phyloP scores from a whole-genome alignment of 495 filamentous ascomycete species.

The Aspergillus olivimuriae region DNA sequence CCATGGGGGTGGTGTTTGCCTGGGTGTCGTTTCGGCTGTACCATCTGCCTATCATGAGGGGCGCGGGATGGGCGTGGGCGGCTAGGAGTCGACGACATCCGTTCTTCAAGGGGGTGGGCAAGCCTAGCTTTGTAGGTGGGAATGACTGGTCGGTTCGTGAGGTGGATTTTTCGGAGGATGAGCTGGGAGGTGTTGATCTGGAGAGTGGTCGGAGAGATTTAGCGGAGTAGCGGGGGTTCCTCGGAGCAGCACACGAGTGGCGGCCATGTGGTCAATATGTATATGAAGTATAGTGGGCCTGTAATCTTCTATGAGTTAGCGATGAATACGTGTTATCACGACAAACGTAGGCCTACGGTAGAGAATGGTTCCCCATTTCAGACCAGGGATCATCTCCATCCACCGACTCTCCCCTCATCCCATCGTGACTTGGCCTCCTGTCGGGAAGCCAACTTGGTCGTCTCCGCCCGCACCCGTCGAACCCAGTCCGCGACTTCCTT shows the following conservation, averaged over 20 bases:
- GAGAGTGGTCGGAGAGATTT: conserved; percentile 14
- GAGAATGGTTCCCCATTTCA: too few species aligned
- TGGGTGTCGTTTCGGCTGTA: conserved; percentile 59
- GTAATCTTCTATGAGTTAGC: too few species aligned
- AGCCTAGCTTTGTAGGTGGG: conserved; percentile 37
- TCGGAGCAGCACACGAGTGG: background rate
- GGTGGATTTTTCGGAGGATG: conserved; percentile 3
- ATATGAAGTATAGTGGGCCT: background rate
- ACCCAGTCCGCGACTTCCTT: conserved; percentile 81
- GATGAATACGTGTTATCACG: too few species aligned
- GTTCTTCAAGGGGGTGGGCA: conserved; percentile 58
- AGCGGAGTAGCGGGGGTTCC: conserved; percentile 6
- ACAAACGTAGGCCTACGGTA: background rate
- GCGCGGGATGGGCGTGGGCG: conserved; percentile 50
- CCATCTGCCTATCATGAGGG: conserved; percentile 58
- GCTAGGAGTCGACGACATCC: conserved; percentile 34
- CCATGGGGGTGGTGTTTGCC: conserved; percentile 50
- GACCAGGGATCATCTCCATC: conserved; percentile 81
- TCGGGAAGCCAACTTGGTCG: conserved; percentile 65
- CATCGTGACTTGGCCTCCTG: conserved; percentile 81
- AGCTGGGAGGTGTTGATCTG: conserved; percentile 6
- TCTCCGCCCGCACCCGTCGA: conserved; percentile 66
- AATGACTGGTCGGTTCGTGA: conserved; percentile 23
- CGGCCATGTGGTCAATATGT: too few species aligned
- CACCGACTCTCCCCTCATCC: conserved; percentile 91